Base-by-base conservation (phyloP, 2,329 filamentous ascomycete genomes). In the Ciborinia camelliae region DNA sequence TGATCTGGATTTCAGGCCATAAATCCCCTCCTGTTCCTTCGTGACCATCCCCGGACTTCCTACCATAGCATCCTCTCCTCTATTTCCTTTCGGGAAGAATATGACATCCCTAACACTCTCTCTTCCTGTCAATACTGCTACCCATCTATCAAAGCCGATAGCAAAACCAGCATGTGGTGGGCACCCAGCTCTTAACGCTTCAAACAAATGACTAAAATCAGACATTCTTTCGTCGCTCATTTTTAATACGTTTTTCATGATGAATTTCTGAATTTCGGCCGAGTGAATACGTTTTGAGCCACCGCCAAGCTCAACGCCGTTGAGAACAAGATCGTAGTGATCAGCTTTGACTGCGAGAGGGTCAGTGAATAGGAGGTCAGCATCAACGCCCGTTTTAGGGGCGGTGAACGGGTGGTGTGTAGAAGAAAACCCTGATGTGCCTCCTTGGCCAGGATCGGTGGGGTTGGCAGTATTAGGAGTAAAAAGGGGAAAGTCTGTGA, bases 391-490 rank as follows among this genome's bases (percentile, higher is more conserved):
- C 0, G 86, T 86, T 43, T 90, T 86, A 0, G 95, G 95, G 0
- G 95, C 91, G 0, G 95, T 99, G 77, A 99, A 99, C 0, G 95
- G 95, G 75, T 99, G 95, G 74, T 99, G 95, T 0, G 93, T 97
- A 0, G 94, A 88, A 12, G 89, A 86, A 72, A 98, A 87, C 5
- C 93, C 92, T 0, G 92, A 86, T 30, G 81, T 77, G 23, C 92
- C 92, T 62, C 91, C 92, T 78, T 98, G 93, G 6, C 72, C 80
- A 15, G 83, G 80, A 60, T 83, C 79, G 10, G 78, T 77, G 59
- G 84, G 86, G 61, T 83, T 84, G 30, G 43, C 43, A 23, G 52
- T 26, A 12, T 79, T 79, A 0, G 89, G 91, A 1, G 92, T 92
- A 79, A 99, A 99, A 72, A 99, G 86, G 15, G 95, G 95, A 74